Evolutionary conservation across 2,329 filamentous ascomycete species (phyloP).

Genomic region (Acrocalymma vagum): DNA sequence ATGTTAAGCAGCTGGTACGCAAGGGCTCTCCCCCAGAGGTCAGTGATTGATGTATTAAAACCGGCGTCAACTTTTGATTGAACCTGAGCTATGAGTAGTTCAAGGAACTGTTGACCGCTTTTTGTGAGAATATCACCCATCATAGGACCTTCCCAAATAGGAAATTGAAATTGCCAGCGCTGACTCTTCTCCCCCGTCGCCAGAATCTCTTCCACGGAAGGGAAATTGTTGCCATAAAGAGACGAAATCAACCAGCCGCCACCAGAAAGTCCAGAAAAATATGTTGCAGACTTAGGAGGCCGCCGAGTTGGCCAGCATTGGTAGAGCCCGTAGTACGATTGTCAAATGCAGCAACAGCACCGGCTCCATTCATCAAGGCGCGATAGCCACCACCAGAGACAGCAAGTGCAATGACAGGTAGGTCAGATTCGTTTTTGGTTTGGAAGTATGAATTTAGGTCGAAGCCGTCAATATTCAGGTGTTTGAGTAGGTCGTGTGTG

Average conservation of each 20-base stretch:
- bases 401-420: conserved; percentile 78
- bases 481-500: conserved; percentile 76
- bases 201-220: conserved; percentile 68
- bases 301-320: conserved; percentile 74
- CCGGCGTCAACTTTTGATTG: conserved; percentile 62
- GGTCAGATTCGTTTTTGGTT: conserved; percentile 62
- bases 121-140: no score
- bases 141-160: no score
- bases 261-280: conserved; percentile 81
- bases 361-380: conserved; percentile 85
- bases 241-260: conserved; percentile 88
- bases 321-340: conserved; percentile 71
- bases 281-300: conserved; percentile 81
- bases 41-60: conserved; percentile 74
- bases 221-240: conserved; percentile 81
- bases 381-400: conserved; percentile 86
- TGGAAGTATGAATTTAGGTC: conserved; percentile 79
- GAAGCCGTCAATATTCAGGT: conserved; percentile 77
- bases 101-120: no score
- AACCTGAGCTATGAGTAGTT: no score
- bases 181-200: conserved; percentile 53
- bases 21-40: conserved; percentile 83
- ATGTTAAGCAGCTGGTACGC: conserved; percentile 72
- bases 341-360: conserved; percentile 82
- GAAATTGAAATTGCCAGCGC: conserved; percentile 72